Base-by-base conservation (phyloP, 306 rosid genomes). In the Castanea mollissima region DNA sequence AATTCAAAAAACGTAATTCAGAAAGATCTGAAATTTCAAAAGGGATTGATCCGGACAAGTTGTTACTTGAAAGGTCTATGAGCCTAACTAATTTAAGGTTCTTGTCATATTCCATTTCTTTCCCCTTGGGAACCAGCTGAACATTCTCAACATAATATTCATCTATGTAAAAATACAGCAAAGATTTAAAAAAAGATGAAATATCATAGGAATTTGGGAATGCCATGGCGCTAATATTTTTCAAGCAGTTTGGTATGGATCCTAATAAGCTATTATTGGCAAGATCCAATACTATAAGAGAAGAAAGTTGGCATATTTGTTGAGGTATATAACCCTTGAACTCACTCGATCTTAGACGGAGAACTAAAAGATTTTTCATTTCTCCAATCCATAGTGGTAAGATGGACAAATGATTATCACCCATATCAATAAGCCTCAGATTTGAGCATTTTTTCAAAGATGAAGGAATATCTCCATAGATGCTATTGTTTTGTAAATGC, bases 201-300 rank as follows among this genome's bases (percentile, higher is more conserved):
- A 38, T 35, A 35, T 35, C 44, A 35, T 35, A 1, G 9, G 44
- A 35, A 35, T 6, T 0, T 6, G 44, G 9, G 0, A 35, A 35
- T 35, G 44, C 80, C 81, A 83, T 70, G 44, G 86, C 65, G 3
- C 55, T 75, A 77, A 83, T 54, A 64, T 63, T 32, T 56, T 78
- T 75, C 57, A 86, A 76, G 76, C 88, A 86, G 52, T 55, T 78
- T 23, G 92, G 92, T 10, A 88, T 81, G 5, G 64, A 25, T 25
- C 92, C 89, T 38, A 76, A 63, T 0, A 86, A 20, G 64, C 14
- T 11, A 46, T 46, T 46, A 46, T 46, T 46, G 52, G 52, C 14
- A 46, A 46, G 52, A 46, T 46, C 71, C 46, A 83, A 70, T 51
- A 83, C 78, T 55, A 71, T 74, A 4, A 83, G 86, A 23, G 81